Base-by-base conservation (phyloP, 768 basidiomycete species). In the Lactarius vividus region DNA sequence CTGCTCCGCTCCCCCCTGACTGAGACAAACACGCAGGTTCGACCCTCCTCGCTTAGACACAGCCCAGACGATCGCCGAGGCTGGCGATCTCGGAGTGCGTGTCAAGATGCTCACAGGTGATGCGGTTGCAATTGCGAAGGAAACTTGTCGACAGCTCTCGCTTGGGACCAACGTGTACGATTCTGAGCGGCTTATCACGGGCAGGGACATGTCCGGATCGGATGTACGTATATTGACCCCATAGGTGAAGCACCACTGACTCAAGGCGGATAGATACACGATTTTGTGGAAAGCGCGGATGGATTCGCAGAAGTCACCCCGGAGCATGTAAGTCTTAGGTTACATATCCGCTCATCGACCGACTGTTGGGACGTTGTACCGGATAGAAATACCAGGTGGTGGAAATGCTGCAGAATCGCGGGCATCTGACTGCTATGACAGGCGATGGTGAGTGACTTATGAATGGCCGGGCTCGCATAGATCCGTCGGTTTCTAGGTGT, bases 41-140 rank as follows among this genome's bases (percentile, higher is more conserved):
- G 82, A 82, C 67, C 81, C 82, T 37, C 82, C 81, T 28, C 76
- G 81, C 53, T 40, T 65, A 7, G 81, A 83, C 69, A 82, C 81
- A 26, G 79, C 77, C 28, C 70, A 78, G 72, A 82, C 81, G 6
- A 78, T 82, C 63, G 73, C 72, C 9, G 82, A 81, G 70, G 82
- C 81, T 10, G 73, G 73, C 42, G 69, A 75, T 20, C 76, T 82
- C 44, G 81, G 81, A 13, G 77, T 82, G 61, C 73, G 75, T 59
- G 76, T 83, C 63, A 83, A 83, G 77, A 83, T 83, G 82, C 75
- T 83, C 18, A 83, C 82, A 15, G 81, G 81, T 53, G 81, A 82
- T 67, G 81, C 80, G 40, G 81, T 82, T 33, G 80, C 81, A 15
- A 82, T 82, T 63, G 81, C 79, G 33, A 80, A 79, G 66, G 81